Evolutionary conservation across 495 filamentous ascomycete genomes (phyloP), one percentile per base, ranked within the genome.

Genomic region (Pyronema domesticum): DNA sequence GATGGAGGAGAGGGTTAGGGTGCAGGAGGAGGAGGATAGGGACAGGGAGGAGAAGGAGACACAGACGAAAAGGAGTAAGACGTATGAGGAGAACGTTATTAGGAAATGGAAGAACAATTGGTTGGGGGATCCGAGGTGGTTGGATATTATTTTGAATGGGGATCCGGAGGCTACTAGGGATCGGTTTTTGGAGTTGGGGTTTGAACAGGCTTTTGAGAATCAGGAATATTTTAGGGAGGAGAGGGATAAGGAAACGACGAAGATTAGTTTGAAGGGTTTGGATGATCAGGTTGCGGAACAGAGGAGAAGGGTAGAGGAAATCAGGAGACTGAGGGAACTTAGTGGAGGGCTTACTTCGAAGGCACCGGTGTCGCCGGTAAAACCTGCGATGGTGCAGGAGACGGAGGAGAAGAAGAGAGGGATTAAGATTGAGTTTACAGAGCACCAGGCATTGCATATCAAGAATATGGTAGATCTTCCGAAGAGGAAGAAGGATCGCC

Each of bases 81-180:
- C 55, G n/a, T 64, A 58, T 13, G 62, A 65, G 40, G 62, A 65
- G 23, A 55, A 59, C 18, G 34, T 65, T 10, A 35, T 52, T 7
- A 46, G 42, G 23, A 65, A 65, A 52, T 65, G 63, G 63, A 60
- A 52, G 13, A 65, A 62, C 43, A 65, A 65, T 51, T 65, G 63
- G 63, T 54, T 65, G 36, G 63, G 62, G 23, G 63, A 65, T 42
- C 56, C 58, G 15, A 46, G 57, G 37, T 65, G 63, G 63, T 62
- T 65, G 7, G 58, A 65, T 19, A 65, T 65, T 37, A 53, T 65
- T 33, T 18, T 65, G 6, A 52, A 57, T 37, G 63, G 63, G 0
- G 62, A 65, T 40, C 51, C 58, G 7, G 62, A 65, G 39, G 48
- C 56, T 36, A 59, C 51, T 46, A 56, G 59, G 7, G 63, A 65